Evolutionary conservation across 2,329 filamentous ascomycete genomes (phyloP), one percentile per base, ranked within the genome.

Genomic region (Xylaria sp.): DNA sequence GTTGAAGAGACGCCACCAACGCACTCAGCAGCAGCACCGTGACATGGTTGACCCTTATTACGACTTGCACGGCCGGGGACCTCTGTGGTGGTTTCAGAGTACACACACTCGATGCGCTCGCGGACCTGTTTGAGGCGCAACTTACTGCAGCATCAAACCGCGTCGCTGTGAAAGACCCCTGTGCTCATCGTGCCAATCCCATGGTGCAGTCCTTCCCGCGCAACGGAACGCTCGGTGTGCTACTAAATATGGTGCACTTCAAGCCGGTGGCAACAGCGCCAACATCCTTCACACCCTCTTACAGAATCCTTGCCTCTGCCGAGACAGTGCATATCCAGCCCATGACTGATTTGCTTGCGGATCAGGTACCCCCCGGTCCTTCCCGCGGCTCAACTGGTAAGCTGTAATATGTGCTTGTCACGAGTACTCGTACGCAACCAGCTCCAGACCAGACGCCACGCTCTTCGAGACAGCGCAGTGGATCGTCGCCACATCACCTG

Each of bases 181-280:
- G 16, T 16, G 16, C 16, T 16, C 16, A 16, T 16, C 16, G 72
- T 58, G 70, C 70, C n/a, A 72, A 71, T 47, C 60, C 70, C 47
- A 69, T 70, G 62, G 55, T 71, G 35, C 67, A 72, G 56, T 66
- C 65, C 8, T 68, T 68, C 57, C 65, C 68, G 11, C 66, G 66
- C 5, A 71, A 72, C 56, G 62, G 60, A 34, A 70, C 52, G 2
- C 63, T 72, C 44, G 66, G 67, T 13, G 64, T 67, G 4, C 59
- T 70, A 30, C 49, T 72, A 34, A 68, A 68, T 48, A 63, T 71
- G 59, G 68, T 70, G n/a, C 71, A 71, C 59, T 57, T 68, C 46
- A 71, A 71, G 59, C 66, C 67, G 10, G 67, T 66, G 49, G 63
- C 63, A 55, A 61, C 60, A 3, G 68, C 60, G 2, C 67, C 69